Base-by-base conservation (phyloP, 495 filamentous ascomycete species). In the Lindgomyces ingoldianus region DNA sequence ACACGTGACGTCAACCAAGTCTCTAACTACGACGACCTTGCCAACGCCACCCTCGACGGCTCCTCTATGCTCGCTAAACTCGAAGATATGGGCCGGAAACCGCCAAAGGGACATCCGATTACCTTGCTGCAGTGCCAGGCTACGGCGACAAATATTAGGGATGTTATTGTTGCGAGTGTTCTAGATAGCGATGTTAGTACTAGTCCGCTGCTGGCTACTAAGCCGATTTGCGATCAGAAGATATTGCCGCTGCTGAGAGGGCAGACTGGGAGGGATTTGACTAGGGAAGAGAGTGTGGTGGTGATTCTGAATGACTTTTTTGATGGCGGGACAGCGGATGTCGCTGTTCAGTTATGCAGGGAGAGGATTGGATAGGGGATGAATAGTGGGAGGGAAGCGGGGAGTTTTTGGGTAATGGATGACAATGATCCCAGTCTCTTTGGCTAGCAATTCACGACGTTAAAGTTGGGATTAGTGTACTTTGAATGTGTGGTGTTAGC, bases 281-380 rank as follows among this genome's bases (percentile, higher is more conserved):
- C 64, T 19, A 70, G 64, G 19, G 76, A 79, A 22, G 60, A 75
- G 45, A 67, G 62, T 41, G 41, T 79, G 4, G 76, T 83, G 10
- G 79, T 81, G 10, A 58, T 81, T 26, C 80, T 83, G 81, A 83
- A 84, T 71, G 82, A 83, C 60, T 83, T 81, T 53, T 74, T 84
- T 50, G 82, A 83, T 66, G 81, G 81, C 4, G 81, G 72, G 30
- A 84, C 81, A 18, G 76, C 76, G 4, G 80, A 83, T 74, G 76
- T 80, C 4, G 76, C 74, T 1, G 70, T 82, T 60, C 71, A 75
- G 60, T 67, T 81, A 70, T 79, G 76, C 60, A 64, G 64, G 64
- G 68, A 75, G 67, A 73, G 81, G 67, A 49, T 82, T 24, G 47
- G 47, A n/a, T 49, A 36, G 57, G 45, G 14, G 6, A 21, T 3